A percentile compares a stretch with the other conserved stretches of the same genome.
phyloP scores from a whole-genome alignment of 2,329 filamentous ascomycete genomes.

The Alternaria consortialis region DNA sequence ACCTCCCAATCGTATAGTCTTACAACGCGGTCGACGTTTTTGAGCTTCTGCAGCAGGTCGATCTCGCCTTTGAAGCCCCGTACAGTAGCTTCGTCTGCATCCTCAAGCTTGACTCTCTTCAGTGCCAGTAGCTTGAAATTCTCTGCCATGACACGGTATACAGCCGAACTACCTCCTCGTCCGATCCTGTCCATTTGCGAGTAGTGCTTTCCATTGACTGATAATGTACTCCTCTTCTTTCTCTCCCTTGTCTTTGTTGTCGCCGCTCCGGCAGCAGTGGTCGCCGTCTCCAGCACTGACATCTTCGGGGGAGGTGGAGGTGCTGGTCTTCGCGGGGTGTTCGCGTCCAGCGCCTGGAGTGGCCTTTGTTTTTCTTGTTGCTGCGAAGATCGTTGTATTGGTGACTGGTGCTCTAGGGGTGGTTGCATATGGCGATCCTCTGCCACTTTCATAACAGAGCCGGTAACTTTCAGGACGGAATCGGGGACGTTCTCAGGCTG shows the following conservation, averaged over 20 bases:
- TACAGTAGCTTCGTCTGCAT: conserved; percentile 84
- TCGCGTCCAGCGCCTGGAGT: conserved; percentile 65
- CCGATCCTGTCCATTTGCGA: conserved; percentile 90
- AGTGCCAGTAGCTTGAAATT: conserved; percentile 95
- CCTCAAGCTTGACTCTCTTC: conserved; percentile 90
- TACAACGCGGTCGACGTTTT: conserved; percentile 88
- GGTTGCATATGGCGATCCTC: conserved; percentile 35
- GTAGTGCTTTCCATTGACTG: conserved; percentile 90
- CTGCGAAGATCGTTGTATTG: conserved; percentile 48
- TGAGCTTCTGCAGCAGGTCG: conserved; percentile 82
- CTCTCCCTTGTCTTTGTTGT: conserved; percentile 74
- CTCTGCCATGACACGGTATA: conserved; percentile 96
- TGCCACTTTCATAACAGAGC: conserved; percentile 48
- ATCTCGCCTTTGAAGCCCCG: conserved; percentile 95
- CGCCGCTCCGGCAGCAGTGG: conserved; percentile 80
- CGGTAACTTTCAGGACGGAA: conserved; percentile 44
- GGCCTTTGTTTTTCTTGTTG: conserved; percentile 57
- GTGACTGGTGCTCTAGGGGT: conserved; percentile 37
- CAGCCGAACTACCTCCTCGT: conserved; percentile 89
- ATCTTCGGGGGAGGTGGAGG: conserved; percentile 90
- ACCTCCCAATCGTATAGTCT: conserved; percentile 91
- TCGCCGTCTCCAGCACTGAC: conserved; percentile 93
- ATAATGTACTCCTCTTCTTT: conserved; percentile 83
- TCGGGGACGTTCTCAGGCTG: conserved; percentile 40
- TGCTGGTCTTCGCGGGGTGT: conserved; percentile 80